Conservation (phyloP, 176 grass and related monocot species). For the Oropetium thomaeum region DNA sequence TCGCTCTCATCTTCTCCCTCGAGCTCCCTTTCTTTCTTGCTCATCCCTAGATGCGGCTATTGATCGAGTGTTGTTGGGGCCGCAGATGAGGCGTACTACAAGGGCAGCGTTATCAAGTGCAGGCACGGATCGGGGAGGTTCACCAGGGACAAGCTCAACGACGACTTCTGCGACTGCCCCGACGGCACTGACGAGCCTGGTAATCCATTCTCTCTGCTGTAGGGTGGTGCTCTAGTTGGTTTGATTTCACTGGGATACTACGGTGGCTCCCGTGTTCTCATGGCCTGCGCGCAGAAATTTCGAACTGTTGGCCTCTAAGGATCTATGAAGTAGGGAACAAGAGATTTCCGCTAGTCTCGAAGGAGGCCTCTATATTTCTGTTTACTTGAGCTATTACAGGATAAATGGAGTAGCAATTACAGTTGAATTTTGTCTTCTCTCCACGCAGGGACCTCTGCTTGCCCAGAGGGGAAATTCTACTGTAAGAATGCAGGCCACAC, state of each 20-base stretch:
- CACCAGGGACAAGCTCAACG: constrained; percentile 79
- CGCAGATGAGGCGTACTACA: constrained; percentile 84
- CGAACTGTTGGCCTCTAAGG: constrained; percentile 10
- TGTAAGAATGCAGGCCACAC: constrained; percentile 76
- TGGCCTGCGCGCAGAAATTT: neutral
- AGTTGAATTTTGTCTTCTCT: constrained; percentile 11
- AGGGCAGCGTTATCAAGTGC: constrained; percentile 74
- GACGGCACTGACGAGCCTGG: constrained; percentile 98
- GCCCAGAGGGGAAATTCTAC: constrained; percentile 96
- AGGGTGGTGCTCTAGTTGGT: neutral
- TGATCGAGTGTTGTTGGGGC: constrained; percentile 31
- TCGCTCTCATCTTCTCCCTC: neutral
- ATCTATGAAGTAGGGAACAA: neutral
- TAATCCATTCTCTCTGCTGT: constrained; percentile 11
- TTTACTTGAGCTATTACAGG: neutral
- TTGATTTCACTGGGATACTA: neutral
- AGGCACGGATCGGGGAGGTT: constrained; percentile 88
- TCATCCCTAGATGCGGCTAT: constrained; percentile 12
- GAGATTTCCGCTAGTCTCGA: neutral
- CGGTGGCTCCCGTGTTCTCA: neutral
- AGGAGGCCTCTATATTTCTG: neutral
- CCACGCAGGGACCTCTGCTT: constrained; percentile 80
- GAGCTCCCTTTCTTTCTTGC: neutral
- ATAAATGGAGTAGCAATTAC: neutral
- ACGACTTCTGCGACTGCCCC: constrained; percentile 94